A percentile compares a stretch with the other conserved stretches of the same genome.
phyloP scores from a whole-genome alignment of 129 eudicot genomes.

The Centaurea solstitialis region DNA sequence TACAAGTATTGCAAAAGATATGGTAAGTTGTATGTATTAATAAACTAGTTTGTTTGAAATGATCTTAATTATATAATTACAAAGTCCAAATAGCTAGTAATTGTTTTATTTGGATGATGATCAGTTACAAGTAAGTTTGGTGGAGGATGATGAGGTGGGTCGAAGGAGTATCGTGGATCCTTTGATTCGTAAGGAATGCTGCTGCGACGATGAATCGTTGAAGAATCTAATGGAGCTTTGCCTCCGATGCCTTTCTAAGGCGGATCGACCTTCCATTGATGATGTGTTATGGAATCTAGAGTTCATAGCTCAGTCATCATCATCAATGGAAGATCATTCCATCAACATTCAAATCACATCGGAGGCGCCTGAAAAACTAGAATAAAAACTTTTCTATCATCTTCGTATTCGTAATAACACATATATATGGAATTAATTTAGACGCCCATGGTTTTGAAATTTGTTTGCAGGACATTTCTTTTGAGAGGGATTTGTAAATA shows the following conservation, averaged over 20 bases:
- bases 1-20: slow-evolving; percentile 42
- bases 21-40: slow-evolving; percentile 35
- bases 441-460: too few species aligned
- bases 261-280: slow-evolving; percentile 62
- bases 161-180: slow-evolving; percentile 61
- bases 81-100: neutral
- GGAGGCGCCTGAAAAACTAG: slow-evolving; percentile 3
- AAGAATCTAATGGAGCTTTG: slow-evolving; percentile 61
- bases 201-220: slow-evolving; percentile 55
- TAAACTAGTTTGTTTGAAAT: too few species aligned
- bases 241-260: slow-evolving; percentile 43
- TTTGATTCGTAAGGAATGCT: slow-evolving; percentile 48
- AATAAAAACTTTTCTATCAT: slow-evolving; percentile 2
- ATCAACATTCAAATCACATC: neutral
- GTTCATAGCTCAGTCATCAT: slow-evolving; percentile 58
- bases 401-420: neutral
- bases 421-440: too few species aligned
- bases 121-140: slow-evolving; percentile 55
- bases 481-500: too few species aligned
- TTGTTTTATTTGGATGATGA: neutral
- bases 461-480: too few species aligned
- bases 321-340: slow-evolving; percentile 23
- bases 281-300: slow-evolving; percentile 75
- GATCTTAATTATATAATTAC: too few species aligned
- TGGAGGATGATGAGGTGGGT: slow-evolving; percentile 42